These are phyloP conservation scores for Tephrocybe sp. DNA, from an alignment of 768 basidiomycete species.

Conservation along the genomic window DNA sequence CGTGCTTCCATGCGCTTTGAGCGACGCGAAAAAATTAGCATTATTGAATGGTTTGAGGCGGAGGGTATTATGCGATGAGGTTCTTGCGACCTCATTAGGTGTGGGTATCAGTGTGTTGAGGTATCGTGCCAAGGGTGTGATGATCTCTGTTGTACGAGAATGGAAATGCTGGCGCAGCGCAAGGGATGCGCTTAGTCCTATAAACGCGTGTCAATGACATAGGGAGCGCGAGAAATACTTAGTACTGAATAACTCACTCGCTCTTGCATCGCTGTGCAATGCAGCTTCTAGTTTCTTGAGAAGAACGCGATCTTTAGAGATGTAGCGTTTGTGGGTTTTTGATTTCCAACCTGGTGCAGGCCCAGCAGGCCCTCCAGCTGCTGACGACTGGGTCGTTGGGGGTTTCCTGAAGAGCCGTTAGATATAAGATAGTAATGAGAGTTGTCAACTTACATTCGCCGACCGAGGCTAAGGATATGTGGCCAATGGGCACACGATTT, in stretches of 20 bases:
- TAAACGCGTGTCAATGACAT: slow-evolving; percentile 3
- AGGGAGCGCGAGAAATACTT: not conserved
- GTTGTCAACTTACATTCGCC: slow-evolving; percentile 32
- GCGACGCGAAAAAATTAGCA: slow-evolving; percentile 65
- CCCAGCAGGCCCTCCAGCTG: slow-evolving; percentile 35
- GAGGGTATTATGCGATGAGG: slow-evolving; percentile 25
- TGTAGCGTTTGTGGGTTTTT: slow-evolving; percentile 75
- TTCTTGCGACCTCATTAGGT: slow-evolving; percentile 47
- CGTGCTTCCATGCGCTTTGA: slow-evolving; percentile 66
- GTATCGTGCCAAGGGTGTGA: slow-evolving; percentile 90
- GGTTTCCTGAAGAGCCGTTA: slow-evolving; percentile 1
- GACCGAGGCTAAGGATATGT: slow-evolving; percentile 72
- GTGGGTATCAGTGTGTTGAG: slow-evolving; percentile 84
- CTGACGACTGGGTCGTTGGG: slow-evolving; percentile 19
- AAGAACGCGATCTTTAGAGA: slow-evolving; percentile 77
- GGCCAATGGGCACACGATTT: slow-evolving; percentile 83
- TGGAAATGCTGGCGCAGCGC: slow-evolving; percentile 79
- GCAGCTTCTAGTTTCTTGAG: slow-evolving; percentile 73
- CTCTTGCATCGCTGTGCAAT: slow-evolving; percentile 40
- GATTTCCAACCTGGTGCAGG: slow-evolving; percentile 75
- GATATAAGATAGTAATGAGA: not conserved
- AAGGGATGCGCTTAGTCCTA: slow-evolving; percentile 63
- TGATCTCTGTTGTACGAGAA: slow-evolving; percentile 78
- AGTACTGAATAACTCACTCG: slow-evolving; percentile 49
- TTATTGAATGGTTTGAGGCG: slow-evolving; percentile 72